Conservation (phyloP, 2,329 filamentous ascomycete genomes). For the Fusarium nematophilum region DNA sequence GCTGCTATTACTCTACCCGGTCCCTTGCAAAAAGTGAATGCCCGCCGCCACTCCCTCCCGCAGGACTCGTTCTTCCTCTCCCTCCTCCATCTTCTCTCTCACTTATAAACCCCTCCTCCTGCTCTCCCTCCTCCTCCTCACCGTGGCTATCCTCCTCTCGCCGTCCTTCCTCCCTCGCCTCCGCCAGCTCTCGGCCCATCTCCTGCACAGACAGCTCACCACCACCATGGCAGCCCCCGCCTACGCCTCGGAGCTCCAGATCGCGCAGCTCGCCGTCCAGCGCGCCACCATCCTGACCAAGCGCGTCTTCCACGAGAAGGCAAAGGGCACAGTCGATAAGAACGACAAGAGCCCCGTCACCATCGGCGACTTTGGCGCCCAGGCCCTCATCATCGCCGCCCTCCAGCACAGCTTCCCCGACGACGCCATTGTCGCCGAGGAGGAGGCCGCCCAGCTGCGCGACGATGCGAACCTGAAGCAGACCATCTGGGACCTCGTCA, state of each 20-base stretch:
- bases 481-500: constrained; percentile 86
- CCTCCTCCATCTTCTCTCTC: too few species aligned
- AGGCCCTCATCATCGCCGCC: constrained; percentile 93
- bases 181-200: constrained; percentile 42
- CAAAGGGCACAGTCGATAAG: constrained; percentile 91
- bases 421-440: constrained; percentile 94
- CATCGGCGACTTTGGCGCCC: constrained; percentile 96
- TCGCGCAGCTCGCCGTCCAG: constrained; percentile 90
- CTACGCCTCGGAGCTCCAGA: constrained; percentile 83
- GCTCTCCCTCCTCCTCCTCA: constrained; percentile 39
- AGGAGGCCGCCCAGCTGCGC: constrained; percentile 86
- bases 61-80: constrained; percentile 7
- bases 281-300: constrained; percentile 70
- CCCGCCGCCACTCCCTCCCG: constrained; percentile 16
- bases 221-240: constrained; percentile 50
- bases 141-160: constrained; percentile 44
- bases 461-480: constrained; percentile 73
- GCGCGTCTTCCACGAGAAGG: constrained; percentile 77
- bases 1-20: constrained; percentile 20
- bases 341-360: constrained; percentile 97
- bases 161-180: constrained; percentile 44
- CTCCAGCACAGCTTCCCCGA: constrained; percentile 89
- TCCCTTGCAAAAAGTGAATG: constrained; percentile 13
- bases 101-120: constrained; percentile 23
- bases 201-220: constrained; percentile 38